These are phyloP conservation scores for Dipteronia dyeriana DNA, from an alignment of 345 rosid species.

Conservation along the genomic window DNA sequence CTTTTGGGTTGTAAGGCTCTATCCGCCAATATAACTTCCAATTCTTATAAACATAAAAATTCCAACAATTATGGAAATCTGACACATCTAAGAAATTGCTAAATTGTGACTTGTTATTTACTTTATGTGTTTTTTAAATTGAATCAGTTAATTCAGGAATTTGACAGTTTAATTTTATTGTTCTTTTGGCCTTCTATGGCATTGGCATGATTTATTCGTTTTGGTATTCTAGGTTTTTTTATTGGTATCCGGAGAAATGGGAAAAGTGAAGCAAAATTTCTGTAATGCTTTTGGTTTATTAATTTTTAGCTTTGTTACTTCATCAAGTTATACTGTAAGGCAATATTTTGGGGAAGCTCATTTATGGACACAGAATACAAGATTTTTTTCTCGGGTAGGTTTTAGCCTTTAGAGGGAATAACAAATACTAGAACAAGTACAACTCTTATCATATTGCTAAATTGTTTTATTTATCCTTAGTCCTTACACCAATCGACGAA, in stretches of 20 bases:
- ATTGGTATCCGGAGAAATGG: neutral
- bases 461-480: neutral
- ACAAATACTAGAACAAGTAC: neutral
- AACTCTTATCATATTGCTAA: neutral
- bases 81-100: neutral
- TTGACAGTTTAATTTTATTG: neutral
- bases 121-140: neutral
- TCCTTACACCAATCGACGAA: neutral
- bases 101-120: neutral
- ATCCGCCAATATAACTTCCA: too few relatives aligned
- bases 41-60: too few relatives aligned
- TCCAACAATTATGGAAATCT: too few relatives aligned
- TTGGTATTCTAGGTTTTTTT: neutral
- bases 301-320: neutral
- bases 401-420: neutral
- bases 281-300: neutral
- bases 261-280: neutral
- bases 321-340: neutral
- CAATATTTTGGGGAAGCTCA: neutral
- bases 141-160: neutral
- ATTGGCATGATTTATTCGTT: neutral
- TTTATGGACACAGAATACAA: neutral
- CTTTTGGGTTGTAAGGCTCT: too few relatives aligned
- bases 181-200: neutral
- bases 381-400: neutral